Conservation (phyloP, 768 basidiomycete species). For the Auricularia sp. region DNA sequence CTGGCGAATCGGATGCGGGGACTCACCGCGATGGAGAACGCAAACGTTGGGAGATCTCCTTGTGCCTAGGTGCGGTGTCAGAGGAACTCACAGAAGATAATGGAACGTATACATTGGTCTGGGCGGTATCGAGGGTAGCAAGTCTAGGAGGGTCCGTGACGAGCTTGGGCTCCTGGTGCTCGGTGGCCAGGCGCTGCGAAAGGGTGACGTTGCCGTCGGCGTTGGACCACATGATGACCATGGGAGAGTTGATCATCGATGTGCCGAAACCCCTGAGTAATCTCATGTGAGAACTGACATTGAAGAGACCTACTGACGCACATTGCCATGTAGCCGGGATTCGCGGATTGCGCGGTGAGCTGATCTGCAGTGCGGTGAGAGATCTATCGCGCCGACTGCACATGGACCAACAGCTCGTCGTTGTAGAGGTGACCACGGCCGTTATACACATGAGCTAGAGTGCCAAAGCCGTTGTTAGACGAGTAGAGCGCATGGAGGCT, state of each 20-base stretch:
- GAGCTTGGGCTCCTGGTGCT: constrained; percentile 47
- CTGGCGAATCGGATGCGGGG: too few relatives aligned
- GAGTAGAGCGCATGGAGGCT: too few relatives aligned
- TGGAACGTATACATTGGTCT: background rate
- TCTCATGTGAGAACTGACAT: background rate
- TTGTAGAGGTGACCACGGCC: constrained; percentile 36
- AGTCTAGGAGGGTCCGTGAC: constrained; percentile 41
- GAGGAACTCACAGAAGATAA: too few relatives aligned
- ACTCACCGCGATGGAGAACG: background rate
- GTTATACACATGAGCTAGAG: constrained; percentile 38
- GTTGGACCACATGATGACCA: constrained; percentile 72
- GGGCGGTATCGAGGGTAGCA: constrained; percentile 29
- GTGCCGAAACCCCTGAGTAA: constrained; percentile 46
- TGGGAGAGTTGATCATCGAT: constrained; percentile 45
- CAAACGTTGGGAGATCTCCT: too few relatives aligned
- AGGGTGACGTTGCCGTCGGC: constrained; percentile 50
- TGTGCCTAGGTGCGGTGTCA: too few relatives aligned
- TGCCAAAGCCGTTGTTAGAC: too few relatives aligned
- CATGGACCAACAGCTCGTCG: constrained; percentile 30
- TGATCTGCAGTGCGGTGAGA: constrained; percentile 28
- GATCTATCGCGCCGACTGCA: background rate
- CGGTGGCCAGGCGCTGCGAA: constrained; percentile 50
- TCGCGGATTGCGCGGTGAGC: constrained; percentile 29
- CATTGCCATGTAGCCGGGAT: constrained; percentile 49
- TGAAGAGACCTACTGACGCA: too few relatives aligned